Conservation (phyloP, 495 filamentous ascomycete species). For the Pseudoneurospora amorphoporcata region DNA sequence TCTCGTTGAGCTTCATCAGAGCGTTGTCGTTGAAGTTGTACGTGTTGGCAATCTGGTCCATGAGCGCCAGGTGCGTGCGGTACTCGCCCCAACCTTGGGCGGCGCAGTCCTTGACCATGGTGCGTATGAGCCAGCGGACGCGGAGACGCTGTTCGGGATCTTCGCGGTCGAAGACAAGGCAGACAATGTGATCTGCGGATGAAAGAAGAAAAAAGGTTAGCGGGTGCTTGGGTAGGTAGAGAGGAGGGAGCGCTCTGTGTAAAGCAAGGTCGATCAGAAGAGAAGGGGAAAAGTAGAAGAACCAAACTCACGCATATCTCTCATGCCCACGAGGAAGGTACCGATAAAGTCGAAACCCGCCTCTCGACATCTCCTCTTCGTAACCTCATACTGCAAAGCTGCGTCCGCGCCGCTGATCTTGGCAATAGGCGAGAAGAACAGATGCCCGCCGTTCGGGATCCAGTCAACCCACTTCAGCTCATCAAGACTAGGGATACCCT, state of each 20-base stretch:
- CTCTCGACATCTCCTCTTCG: constrained; percentile 24
- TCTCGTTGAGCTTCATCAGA: constrained; percentile 44
- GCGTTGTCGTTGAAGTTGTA: constrained; percentile 46
- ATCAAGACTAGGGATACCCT: constrained; percentile 36
- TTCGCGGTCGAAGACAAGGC: constrained; percentile 44
- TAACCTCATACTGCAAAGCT: constrained; percentile 33
- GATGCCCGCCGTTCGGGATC: constrained; percentile 45
- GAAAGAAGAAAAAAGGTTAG: background rate
- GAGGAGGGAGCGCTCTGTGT: constrained; percentile 21
- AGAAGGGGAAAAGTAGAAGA: constrained; percentile 41
- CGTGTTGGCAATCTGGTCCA: constrained; percentile 48
- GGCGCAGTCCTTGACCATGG: constrained; percentile 39
- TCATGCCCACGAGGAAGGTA: constrained; percentile 39
- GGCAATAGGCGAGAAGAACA: constrained; percentile 48
- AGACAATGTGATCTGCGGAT: constrained; percentile 39
- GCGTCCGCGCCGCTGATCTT: constrained; percentile 43
- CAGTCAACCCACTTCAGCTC: constrained; percentile 48
- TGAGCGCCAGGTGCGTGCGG: constrained; percentile 43
- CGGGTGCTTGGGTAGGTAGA: background rate
- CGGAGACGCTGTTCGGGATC: constrained; percentile 25
- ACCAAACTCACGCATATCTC: constrained; percentile 35
- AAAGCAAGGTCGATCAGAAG: constrained; percentile 24
- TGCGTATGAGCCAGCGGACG: constrained; percentile 31
- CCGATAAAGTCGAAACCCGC: constrained; percentile 43
- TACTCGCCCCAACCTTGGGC: constrained; percentile 47